Conservation (phyloP, 345 rosid species). For the Gossypium raimondii region DNA sequence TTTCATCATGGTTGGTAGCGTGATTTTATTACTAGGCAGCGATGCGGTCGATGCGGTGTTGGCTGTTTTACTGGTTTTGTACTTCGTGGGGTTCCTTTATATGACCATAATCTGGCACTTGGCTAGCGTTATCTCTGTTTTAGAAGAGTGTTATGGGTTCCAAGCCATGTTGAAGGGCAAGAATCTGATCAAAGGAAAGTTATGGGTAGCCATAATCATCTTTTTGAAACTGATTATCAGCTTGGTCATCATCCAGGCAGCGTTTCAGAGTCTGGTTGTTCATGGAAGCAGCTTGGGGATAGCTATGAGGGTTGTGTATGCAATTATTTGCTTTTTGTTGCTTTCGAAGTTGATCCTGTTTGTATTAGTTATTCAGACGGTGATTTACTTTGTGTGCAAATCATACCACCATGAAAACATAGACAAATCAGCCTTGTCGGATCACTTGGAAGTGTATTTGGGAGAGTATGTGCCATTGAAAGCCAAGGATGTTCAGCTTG, state of each 20-base stretch:
- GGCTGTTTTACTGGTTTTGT: neutral
- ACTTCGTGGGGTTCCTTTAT: conserved; percentile 33
- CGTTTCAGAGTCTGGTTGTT: conserved; percentile 29
- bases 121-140: conserved; percentile 46
- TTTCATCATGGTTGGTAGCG: neutral
- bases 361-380: conserved; percentile 41
- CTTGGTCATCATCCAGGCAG: neutral
- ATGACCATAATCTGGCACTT: conserved; percentile 41
- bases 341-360: conserved; percentile 31
- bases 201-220: conserved; percentile 12
- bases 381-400: conserved; percentile 56
- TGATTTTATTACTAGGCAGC: neutral
- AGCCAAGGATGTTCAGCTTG: conserved; percentile 45
- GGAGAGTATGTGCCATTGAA: conserved; percentile 53
- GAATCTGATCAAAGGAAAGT: conserved; percentile 42
- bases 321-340: conserved; percentile 30
- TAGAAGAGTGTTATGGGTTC: conserved; percentile 41
- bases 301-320: conserved; percentile 26
- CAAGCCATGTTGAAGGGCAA: conserved; percentile 41
- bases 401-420: conserved; percentile 56
- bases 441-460: conserved; percentile 49
- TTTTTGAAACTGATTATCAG: conserved; percentile 22
- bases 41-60: neutral
- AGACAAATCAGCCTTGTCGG: conserved; percentile 43
- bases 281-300: conserved; percentile 17